Evolutionary conservation across 352 stramenopile genomes (phyloP).

Genomic region (Elongisporangium senticosum): DNA sequence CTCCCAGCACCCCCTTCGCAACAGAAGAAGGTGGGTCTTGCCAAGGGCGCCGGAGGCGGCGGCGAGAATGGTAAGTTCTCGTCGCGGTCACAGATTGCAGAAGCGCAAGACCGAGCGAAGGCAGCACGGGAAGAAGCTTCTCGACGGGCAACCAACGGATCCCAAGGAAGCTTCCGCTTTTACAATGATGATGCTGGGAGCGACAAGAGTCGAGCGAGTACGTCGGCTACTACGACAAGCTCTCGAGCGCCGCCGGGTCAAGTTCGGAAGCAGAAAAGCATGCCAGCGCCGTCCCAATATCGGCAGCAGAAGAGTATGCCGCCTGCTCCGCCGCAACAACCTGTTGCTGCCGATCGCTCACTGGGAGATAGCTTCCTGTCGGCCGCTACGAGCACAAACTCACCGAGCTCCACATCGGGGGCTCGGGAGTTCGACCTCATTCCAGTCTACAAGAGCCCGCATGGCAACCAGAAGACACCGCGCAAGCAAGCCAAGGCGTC

Average conservation of each 20-base stretch:
- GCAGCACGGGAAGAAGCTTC: constrained; percentile 7
- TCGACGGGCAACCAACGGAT: constrained; percentile 3
- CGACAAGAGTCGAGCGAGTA: constrained; percentile 6
- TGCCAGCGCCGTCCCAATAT: neutral
- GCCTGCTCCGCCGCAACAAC: constrained; percentile 10
- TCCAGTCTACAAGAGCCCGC: neutral
- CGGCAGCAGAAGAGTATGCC: neutral
- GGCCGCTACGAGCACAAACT: constrained; percentile 7
- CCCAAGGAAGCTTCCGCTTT: constrained; percentile 14
- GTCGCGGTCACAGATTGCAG: constrained; percentile 17
- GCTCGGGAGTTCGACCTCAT: neutral
- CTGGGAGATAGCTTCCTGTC: constrained; percentile 22
- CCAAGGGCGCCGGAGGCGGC: constrained; percentile 25
- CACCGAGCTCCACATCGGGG: neutral
- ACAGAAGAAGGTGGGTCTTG: constrained; percentile 28
- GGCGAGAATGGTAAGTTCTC: constrained; percentile 36
- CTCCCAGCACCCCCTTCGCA: constrained; percentile 42
- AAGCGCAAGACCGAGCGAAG: constrained; percentile 11
- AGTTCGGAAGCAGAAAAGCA: neutral
- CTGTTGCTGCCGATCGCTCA: constrained; percentile 11
- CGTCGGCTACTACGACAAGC: neutral
- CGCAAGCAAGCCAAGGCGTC: constrained; percentile 9
- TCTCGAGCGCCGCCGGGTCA: neutral
- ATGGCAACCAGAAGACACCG: constrained; percentile 7
- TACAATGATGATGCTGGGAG: constrained; percentile 13